phyloP scores from a whole-genome alignment of 2,329 filamentous ascomycete genomes.

The Diaporthe australafricana region DNA sequence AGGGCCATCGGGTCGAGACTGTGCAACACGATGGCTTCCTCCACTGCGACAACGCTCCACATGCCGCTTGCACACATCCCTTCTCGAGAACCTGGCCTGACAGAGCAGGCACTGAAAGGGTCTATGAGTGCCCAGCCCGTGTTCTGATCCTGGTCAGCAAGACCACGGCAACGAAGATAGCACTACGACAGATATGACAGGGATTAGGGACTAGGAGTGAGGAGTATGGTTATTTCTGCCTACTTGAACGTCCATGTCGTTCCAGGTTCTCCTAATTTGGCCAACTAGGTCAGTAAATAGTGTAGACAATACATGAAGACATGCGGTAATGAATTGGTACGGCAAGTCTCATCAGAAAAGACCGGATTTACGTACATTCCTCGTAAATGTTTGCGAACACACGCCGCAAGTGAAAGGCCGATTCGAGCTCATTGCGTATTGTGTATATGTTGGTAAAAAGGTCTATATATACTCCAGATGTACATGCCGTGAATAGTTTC shows the following conservation, averaged over 20 bases:
- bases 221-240: neutral
- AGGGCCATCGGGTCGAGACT: neutral
- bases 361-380: slow-evolving; percentile 33
- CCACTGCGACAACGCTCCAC: slow-evolving; percentile 35
- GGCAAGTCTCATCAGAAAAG: no score
- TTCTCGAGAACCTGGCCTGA: slow-evolving; percentile 38
- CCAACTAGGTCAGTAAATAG: neutral
- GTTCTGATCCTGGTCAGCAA: slow-evolving; percentile 36
- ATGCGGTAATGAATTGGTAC: neutral
- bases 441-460: neutral
- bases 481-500: neutral
- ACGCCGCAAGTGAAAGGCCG: slow-evolving; percentile 36
- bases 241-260: slow-evolving; percentile 42
- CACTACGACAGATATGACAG: no score
- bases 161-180: neutral
- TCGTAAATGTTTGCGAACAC: slow-evolving; percentile 39
- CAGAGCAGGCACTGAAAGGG: slow-evolving; percentile 40
- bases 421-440: slow-evolving; percentile 13
- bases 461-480: no score
- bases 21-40: neutral
- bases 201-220: no score
- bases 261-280: slow-evolving; percentile 39
- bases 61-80: slow-evolving; percentile 41
- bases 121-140: slow-evolving; percentile 38
- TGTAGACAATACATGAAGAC: neutral